phyloP scores from a whole-genome alignment of 73 alveolate genomes.

The Diophrys sp. region DNA sequence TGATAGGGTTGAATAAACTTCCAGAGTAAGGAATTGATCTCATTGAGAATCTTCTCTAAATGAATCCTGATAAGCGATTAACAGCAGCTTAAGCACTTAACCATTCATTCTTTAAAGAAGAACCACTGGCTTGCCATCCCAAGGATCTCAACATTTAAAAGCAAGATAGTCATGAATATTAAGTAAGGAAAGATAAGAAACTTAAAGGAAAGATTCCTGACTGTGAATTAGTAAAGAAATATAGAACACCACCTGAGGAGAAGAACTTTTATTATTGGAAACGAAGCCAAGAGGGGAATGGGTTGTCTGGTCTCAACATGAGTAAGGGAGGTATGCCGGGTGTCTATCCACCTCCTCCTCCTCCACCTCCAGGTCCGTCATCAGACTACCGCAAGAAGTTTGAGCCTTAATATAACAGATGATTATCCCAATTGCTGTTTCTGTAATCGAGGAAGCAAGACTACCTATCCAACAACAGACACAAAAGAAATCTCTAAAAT shows the following conservation, averaged over 20 bases:
- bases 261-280: neutral
- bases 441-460: too few relatives aligned
- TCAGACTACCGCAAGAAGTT: too few relatives aligned
- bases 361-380: constrained; percentile 6
- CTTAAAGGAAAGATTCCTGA: neutral
- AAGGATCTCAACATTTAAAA: neutral
- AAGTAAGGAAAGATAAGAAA: neutral
- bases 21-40: too few relatives aligned
- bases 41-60: neutral
- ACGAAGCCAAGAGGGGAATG: neutral
- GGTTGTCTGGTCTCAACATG: neutral
- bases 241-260: neutral
- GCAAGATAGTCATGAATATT: neutral
- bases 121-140: neutral
- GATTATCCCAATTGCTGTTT: too few relatives aligned
- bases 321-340: neutral
- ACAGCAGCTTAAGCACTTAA: neutral
- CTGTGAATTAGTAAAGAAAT: neutral
- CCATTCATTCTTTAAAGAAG: neutral
- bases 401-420: too few relatives aligned
- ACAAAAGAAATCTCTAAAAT: too few relatives aligned
- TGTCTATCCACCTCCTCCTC: neutral
- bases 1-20: too few relatives aligned
- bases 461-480: too few relatives aligned
- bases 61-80: neutral